Conservation (phyloP, 1,139 yeast species). For the Magnusiomyces magnusii region DNA sequence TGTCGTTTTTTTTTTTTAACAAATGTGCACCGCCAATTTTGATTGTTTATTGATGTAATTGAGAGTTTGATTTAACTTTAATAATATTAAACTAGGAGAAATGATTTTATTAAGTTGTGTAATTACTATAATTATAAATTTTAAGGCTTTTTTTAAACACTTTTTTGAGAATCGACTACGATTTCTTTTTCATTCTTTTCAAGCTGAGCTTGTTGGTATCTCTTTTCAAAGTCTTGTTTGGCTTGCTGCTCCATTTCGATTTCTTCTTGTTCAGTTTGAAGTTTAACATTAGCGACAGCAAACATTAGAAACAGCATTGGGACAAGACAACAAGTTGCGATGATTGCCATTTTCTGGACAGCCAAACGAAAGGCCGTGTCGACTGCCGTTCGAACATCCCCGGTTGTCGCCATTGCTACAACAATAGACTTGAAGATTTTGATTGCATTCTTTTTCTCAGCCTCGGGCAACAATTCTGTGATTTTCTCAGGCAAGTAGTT, state of each 20-base stretch:
- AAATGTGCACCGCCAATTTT: neutral
- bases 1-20: neutral
- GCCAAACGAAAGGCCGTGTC: constrained; percentile 11
- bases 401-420: constrained; percentile 8
- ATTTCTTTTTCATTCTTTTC: neutral
- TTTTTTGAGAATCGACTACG: neutral
- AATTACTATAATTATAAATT: too few species aligned
- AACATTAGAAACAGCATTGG: constrained; percentile 14
- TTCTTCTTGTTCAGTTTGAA: constrained; percentile 8
- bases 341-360: constrained; percentile 12
- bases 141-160: neutral
- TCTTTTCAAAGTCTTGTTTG: neutral
- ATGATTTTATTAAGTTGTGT: too few species aligned
- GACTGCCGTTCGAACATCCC: constrained; percentile 8
- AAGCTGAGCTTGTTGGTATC: neutral
- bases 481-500: constrained; percentile 24
- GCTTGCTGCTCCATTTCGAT: neutral
- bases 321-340: constrained; percentile 9
- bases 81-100: too few species aligned
- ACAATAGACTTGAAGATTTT: constrained; percentile 12
- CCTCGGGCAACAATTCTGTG: constrained; percentile 18
- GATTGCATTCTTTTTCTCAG: constrained; percentile 10
- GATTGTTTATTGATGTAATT: neutral
- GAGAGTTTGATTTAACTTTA: too few species aligned
- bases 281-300: constrained; percentile 9